Conservation (phyloP, 106 monocot species). For the Chionographis japonica region DNA sequence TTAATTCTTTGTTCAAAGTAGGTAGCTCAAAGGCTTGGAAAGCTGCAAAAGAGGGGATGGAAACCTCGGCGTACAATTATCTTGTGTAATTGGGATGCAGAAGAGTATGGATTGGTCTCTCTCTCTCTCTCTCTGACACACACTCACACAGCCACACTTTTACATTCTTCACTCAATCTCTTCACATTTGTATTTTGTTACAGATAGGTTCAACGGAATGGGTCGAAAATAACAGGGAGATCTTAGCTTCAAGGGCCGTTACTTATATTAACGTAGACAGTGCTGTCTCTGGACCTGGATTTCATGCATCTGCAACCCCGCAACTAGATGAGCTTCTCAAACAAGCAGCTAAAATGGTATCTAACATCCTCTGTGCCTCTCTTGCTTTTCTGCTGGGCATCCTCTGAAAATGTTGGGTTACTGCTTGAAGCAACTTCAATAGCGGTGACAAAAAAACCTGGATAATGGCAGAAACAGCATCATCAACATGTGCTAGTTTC, state of each 20-base stretch:
- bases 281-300: conserved; percentile 54
- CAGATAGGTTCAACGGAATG: conserved; percentile 85
- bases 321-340: conserved; percentile 63
- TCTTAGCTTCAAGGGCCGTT: conserved; percentile 50
- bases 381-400: neutral
- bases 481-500: too few relatives aligned
- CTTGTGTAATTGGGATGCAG: conserved; percentile 80
- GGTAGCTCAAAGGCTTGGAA: conserved; percentile 56
- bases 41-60: conserved; percentile 72
- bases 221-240: conserved; percentile 69
- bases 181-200: neutral
- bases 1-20: conserved; percentile 5
- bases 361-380: neutral
- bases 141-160: neutral
- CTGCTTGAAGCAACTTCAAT: neutral
- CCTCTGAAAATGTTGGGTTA: neutral
- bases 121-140: conserved; percentile 13
- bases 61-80: conserved; percentile 64
- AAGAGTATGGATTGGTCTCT: conserved; percentile 76
- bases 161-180: neutral
- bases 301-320: conserved; percentile 50
- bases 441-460: neutral
- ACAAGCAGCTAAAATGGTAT: conserved; percentile 49
- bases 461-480: too few relatives aligned
- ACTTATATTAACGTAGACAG: conserved; percentile 67